A percentile compares a stretch with the other conserved stretches of the same genome.
Evolutionary conservation across 257 asterid genomes (phyloP).

Genomic region (Henckelia pumila): DNA sequence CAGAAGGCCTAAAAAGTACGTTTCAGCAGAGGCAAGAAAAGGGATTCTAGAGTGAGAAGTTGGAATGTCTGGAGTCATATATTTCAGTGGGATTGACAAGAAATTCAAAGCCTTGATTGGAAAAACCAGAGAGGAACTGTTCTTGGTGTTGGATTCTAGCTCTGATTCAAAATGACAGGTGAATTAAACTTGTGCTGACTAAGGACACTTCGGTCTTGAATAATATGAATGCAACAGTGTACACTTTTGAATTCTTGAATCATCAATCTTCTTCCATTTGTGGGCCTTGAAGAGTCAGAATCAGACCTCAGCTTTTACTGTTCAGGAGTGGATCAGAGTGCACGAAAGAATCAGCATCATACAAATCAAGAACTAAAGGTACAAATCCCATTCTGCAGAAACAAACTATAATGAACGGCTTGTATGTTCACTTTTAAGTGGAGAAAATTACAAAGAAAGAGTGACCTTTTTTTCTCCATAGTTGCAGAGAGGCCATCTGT

Average conservation of each 20-base stretch:
- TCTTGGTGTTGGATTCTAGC: slow-evolving; percentile 33
- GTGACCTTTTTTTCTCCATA: not conserved
- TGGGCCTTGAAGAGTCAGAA: slow-evolving; percentile 67
- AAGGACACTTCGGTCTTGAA: slow-evolving; percentile 27
- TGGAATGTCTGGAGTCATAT: slow-evolving; percentile 21
- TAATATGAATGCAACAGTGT: slow-evolving; percentile 70
- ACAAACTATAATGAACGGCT: no score
- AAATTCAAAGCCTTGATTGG: slow-evolving; percentile 25
- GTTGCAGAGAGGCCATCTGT: not conserved
- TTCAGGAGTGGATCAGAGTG: slow-evolving; percentile 34
- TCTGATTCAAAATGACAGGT: slow-evolving; percentile 28
- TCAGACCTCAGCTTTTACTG: slow-evolving; percentile 23
- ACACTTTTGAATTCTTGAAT: slow-evolving; percentile 27
- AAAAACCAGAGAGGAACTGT: slow-evolving; percentile 20
- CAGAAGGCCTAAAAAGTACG: not conserved
- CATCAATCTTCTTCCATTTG: slow-evolving; percentile 47
- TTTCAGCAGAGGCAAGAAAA: not conserved
- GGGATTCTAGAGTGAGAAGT: not conserved
- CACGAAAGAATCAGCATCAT: slow-evolving; percentile 8
- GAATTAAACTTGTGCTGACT: slow-evolving; percentile 30
- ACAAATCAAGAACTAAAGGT: slow-evolving; percentile 2
- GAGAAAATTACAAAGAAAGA: slow-evolving; percentile 26
- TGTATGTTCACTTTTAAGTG: slow-evolving; percentile 21
- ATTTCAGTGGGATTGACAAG: slow-evolving; percentile 29
- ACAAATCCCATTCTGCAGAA: not conserved